Evolutionary conservation across 169 alveolate genomes (phyloP), one percentile per base, ranked within the genome.

Genomic region (Eimeria praecox): DNA sequence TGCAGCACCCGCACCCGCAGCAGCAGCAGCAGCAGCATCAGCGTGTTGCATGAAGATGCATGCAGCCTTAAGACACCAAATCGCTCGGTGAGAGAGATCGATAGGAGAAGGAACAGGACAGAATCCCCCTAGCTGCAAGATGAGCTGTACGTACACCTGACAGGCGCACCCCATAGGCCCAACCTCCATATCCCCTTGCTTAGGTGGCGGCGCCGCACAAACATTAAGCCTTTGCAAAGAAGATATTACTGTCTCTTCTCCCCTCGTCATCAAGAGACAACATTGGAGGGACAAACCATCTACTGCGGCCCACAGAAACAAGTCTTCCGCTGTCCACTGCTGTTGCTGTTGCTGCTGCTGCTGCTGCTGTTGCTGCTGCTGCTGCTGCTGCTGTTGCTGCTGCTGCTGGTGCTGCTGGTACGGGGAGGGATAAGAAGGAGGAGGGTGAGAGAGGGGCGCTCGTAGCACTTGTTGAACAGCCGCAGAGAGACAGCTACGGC

Each of bases 31-130:
- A 46, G 64, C 90, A 44, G 90, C 90, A 80, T 80, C 90, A 1
- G 90, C 90, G 46, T 80, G 90, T 71, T 80, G 90, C 90, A 80
- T 80, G 71, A 49, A 80, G 62, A 80, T 80, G 44, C 90, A 80
- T 3, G 90, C 90, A 80, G 90, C 90, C 66, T 46, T 80, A 24
- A 80, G 66, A 2, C 46, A 2, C 90, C 90, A 80, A 10, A 80
- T 27, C 0, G 90, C 69, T 6, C 90, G 33, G n/a, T 80, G 46
- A 33, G 90, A 22, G 46, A 27, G 1, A 49, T 71, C 22, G n/a
- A 80, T 46, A 30, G 90, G 90, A 49, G 90, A 44, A 49, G 90
- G 69, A 20, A 80, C 49, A 46, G 90, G 69, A 10, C 40, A 42
- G 86, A 59, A 59, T 54, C 86, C 86, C 30, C 90, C 90, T 0